Evolutionary conservation across 345 rosid species (phyloP), one percentile per base, ranked within the genome.

Genomic region (Linum trigynum): DNA sequence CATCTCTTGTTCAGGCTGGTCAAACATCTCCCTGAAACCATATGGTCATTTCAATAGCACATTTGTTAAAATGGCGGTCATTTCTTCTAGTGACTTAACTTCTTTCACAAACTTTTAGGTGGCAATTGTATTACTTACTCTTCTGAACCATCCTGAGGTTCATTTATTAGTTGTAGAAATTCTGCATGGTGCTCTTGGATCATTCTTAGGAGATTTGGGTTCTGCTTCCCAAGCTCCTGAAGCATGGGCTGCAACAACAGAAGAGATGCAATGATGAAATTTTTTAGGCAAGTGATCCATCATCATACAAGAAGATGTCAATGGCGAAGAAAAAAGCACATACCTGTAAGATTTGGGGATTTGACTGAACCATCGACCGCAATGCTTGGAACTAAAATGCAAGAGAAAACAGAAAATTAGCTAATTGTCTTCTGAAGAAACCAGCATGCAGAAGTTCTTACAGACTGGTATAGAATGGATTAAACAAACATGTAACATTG

Each of bases 151-250:
- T 88, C 99, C 67, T 79, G 75, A 7, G 97, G 99, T 75, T 94
- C 99, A 73, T 91, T 94, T 78, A 94, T 83, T 79, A 90, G 61
- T 77, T 82, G 97, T 76, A 94, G 92, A 77, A 94, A 94, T 79
- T 94, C 99, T 23, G 89, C 80, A 38, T 88, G 87, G 75, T 91
- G 95, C 80, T 94, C 97, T 75, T 94, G 92, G 67, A 94, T 91
- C 69, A 84, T 67, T 82, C 96, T 82, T 63, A 91, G 79, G 62
- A 94, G 92, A 70, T 91, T 95, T 38, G 99, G 99, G 57, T 94
- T 94, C 67, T 94, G 99, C 79, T 90, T 94, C 66, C 99, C 97
- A 69, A 94, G 97, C 77, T 94, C 99, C 75, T 88, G 99, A 75
- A 94, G 97, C 97, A 94, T 88, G 48, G 97, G 99, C 99, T 95